Evolutionary conservation across 2,329 filamentous ascomycete genomes (phyloP), one percentile per base, ranked within the genome.

Genomic region (Basipetospora chlamydospora): DNA sequence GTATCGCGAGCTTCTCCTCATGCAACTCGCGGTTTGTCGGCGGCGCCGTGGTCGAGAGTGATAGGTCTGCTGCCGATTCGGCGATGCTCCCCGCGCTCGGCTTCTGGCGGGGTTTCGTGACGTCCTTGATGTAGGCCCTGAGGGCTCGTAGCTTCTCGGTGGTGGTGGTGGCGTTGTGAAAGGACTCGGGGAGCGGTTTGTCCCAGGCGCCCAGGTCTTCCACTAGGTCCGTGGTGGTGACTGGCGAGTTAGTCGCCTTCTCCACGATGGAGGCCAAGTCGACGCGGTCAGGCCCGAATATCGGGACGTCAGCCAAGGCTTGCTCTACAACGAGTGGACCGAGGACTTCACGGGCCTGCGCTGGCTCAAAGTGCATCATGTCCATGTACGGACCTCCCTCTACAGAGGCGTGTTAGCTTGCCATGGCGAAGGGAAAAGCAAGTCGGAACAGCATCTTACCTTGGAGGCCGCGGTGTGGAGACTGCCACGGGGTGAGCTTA

Each of bases 401-500:
- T 38, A 16, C 23, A n/a, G 22, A 3, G 12, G 20, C 15, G n/a
- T 11, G 26, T 25, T 12, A 30, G 26, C 23, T 17, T n/a, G 11
- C 6, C 22, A 6, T 6, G 22, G 6, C 22, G 11, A 23, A 23
- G 22, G 11, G 15, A 20, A 20, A 16, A 15, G 5, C n/a, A 22
- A 11, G 15, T 3, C 8, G 17, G 6, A 9, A 22, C n/a, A n/a
- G 21, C 11, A n/a, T 37, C 32, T 41, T 54, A 69, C 69, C 67
- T 53, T 69, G 61, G 7, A 73, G 47, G 1, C 70, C 71, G 16
- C 71, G 64, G 47, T 75, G 64, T 2, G 73, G 72, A 5, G 69
- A 50, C 43, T 67, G 60, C 74, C 74, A 78, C 1, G 73, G 70
- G 11, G 75, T 59, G 42, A 79, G 54, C 43, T 76, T 71, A 42